Evolutionary conservation across 1,284 basidiomycete genomes (phyloP), one percentile per base, ranked within the genome.

Genomic region (Leccinum pseudoinsigne): DNA sequence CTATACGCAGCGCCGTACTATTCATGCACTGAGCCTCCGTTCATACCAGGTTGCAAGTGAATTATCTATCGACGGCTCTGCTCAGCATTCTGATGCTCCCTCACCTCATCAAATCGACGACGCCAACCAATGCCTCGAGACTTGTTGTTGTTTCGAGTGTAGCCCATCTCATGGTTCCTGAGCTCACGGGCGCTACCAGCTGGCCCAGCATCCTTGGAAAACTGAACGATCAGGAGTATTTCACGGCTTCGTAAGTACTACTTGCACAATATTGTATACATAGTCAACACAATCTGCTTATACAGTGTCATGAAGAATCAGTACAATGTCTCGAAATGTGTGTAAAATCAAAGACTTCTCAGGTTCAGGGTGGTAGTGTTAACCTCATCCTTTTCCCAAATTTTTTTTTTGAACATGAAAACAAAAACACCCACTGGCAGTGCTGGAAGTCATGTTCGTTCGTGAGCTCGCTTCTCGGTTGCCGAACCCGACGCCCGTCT

Each of bases 271-370:
- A 45, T n/a, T 18, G 23, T 4, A 21, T 1, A 8, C 50, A 8
- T 26, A 8, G 5, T 36, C 47, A 51, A 36, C 23, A 36, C 55
- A 40, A 66, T 62, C 34, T 18, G 3, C 11, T 56, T 10, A 10
- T 28, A 10, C 55, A 73, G 68, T 3, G 57, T 64, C 54, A 74
- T 72, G 68, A 59, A 4, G 40, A 51, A 59, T 6, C 76, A 76
- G 4, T 81, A 80, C 62, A 55, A 60, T 11, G 58, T 75, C 16
- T 70, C 79, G 2, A 80, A 80, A 60, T 58, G 78, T 80, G 57
- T 64, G 74, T 67, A 6, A 62, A 8, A 31, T 38, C 4, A n/a
- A 8, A 26, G 8, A 23, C 34, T 9, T 38, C n/a, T 7, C 47
- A 16, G 1, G 12, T 23, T 38, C 50, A 38, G 28, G 31, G 14